phyloP scores from a whole-genome alignment of 805 yeast species.

The Metschnikowia gelsemii region DNA sequence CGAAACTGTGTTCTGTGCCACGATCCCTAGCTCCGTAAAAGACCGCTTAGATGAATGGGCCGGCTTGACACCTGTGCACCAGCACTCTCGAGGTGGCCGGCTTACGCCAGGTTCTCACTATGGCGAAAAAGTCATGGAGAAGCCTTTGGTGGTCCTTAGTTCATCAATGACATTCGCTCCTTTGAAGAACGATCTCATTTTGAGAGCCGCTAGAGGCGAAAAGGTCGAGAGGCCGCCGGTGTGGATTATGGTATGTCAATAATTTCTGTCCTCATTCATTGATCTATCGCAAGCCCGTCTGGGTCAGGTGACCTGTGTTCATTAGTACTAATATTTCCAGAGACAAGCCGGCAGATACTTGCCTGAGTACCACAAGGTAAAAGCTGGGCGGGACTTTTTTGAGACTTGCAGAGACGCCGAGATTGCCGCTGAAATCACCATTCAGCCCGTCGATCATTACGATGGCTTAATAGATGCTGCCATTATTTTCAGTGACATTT shows the following conservation, averaged over 20 bases:
- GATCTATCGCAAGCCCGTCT: too few relatives aligned
- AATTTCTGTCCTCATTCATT: not conserved
- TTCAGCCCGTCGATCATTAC: slow-evolving; percentile 90
- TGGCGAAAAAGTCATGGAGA: slow-evolving; percentile 3
- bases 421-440: slow-evolving; percentile 88
- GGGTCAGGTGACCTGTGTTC: too few relatives aligned
- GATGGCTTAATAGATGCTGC: slow-evolving; percentile 94
- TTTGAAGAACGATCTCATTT: slow-evolving; percentile 82
- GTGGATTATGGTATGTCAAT: slow-evolving; percentile 77
- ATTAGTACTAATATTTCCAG: slow-evolving; percentile 25
- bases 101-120: not conserved
- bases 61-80: slow-evolving; percentile 15
- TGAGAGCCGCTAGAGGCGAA: slow-evolving; percentile 90
- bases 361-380: slow-evolving; percentile 89
- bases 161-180: slow-evolving; percentile 59
- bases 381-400: slow-evolving; percentile 83
- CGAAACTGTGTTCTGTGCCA: slow-evolving; percentile 11
- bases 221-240: slow-evolving; percentile 94
- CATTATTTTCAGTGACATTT: slow-evolving; percentile 90
- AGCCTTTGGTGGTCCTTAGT: not conserved
- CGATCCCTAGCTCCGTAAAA: slow-evolving; percentile 9
- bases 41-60: slow-evolving; percentile 1
- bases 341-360: slow-evolving; percentile 95
- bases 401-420: slow-evolving; percentile 96
- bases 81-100: not conserved